phyloP scores from a whole-genome alignment of 2,329 filamentous ascomycete genomes.

The Fusarium nematophilum region DNA sequence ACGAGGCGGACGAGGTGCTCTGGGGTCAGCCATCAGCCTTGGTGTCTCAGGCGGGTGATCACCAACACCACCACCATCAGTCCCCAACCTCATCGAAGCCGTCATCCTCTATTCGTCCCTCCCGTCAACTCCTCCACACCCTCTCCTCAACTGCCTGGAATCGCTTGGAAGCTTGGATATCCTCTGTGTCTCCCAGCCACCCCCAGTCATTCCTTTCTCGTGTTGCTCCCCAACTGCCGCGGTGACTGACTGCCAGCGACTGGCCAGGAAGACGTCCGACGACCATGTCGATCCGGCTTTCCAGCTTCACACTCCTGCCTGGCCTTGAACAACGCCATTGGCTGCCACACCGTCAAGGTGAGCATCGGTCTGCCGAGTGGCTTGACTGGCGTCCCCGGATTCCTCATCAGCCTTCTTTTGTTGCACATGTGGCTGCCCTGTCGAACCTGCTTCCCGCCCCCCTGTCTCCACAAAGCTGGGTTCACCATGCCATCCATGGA shows the following conservation, averaged over 20 bases:
- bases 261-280: constrained; percentile 20
- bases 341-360: constrained; percentile 5
- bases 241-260: too few species aligned
- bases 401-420: constrained; percentile 36
- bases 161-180: constrained; percentile 3
- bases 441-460: constrained; percentile 36
- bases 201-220: constrained; percentile 13
- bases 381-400: constrained; percentile 36
- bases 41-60: constrained; percentile 45
- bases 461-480: constrained; percentile 31
- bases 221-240: constrained; percentile 37
- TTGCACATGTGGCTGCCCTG: constrained; percentile 32
- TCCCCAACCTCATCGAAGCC: constrained; percentile 32
- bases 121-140: constrained; percentile 29
- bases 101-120: constrained; percentile 34
- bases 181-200: constrained; percentile 21
- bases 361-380: constrained; percentile 28
- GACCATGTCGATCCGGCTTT: constrained; percentile 13
- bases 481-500: constrained; percentile 25
- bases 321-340: constrained; percentile 26
- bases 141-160: constrained; percentile 19
- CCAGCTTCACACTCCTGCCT: background rate
- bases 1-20: constrained; percentile 22
- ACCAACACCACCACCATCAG: constrained; percentile 36
- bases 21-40: constrained; percentile 34